Percentiles rank a stretch among this genome's conserved stretches.
Conservation (phyloP, 75 land plant genomes). For the Sequoiadendron giganteum region DNA sequence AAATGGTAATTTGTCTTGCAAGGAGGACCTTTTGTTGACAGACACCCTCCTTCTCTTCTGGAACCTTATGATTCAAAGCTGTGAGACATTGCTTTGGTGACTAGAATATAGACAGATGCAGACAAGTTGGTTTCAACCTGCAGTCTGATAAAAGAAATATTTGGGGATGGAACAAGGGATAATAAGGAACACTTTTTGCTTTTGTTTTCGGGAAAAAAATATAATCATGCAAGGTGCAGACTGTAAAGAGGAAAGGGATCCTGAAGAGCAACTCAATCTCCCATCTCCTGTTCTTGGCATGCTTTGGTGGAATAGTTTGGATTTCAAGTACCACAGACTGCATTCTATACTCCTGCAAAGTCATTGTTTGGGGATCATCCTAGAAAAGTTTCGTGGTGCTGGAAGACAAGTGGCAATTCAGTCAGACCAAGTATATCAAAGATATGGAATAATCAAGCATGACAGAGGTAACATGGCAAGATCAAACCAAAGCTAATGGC, state of each 20-base stretch:
- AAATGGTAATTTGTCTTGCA: too few relatives aligned
- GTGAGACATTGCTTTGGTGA: too few relatives aligned
- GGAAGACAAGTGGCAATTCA: neutral
- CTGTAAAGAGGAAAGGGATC: neutral
- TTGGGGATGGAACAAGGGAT: neutral
- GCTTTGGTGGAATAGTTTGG: slow-evolving; percentile 12
- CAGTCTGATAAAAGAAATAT: too few relatives aligned
- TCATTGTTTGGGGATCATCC: neutral
- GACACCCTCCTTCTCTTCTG: too few relatives aligned
- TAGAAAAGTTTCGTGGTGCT: neutral
- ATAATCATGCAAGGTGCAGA: neutral
- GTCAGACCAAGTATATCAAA: too few relatives aligned
- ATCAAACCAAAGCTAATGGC: too few relatives aligned
- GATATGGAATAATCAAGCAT: too few relatives aligned
- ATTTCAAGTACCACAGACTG: slow-evolving; percentile 1
- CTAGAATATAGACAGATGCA: too few relatives aligned
- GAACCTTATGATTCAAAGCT: too few relatives aligned
- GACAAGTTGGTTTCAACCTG: too few relatives aligned
- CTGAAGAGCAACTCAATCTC: slow-evolving; percentile 7
- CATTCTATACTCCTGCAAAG: slow-evolving; percentile 1
- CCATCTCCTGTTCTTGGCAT: neutral
- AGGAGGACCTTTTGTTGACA: too few relatives aligned
- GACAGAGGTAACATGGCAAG: too few relatives aligned
- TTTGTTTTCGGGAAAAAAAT: neutral
- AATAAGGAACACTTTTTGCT: neutral